Conservation (phyloP, 352 stramenopile species). For the Globisporangium solare region DNA sequence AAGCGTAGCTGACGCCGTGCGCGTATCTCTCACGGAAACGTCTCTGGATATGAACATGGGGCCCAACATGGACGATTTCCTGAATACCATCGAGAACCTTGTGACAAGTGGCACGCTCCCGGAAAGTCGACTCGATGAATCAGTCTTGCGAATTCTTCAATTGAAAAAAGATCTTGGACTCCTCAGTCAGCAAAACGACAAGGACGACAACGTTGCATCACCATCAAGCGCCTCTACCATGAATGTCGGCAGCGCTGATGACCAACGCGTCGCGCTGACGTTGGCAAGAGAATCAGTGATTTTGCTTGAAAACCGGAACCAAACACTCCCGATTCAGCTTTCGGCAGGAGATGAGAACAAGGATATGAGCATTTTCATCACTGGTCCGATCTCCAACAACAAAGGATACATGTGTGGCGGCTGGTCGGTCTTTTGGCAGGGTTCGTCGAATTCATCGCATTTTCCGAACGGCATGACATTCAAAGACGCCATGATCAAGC, state of each 20-base stretch:
- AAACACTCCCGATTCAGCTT: conserved; percentile 30
- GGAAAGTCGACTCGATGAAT: conserved; percentile 54
- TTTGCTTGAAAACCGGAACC: conserved; percentile 66
- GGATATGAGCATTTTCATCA: conserved; percentile 47
- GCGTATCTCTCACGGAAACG: conserved; percentile 69
- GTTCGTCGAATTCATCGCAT: conserved; percentile 43
- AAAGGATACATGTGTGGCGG: conserved; percentile 66
- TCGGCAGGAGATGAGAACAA: neutral
- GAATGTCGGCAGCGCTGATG: conserved; percentile 39
- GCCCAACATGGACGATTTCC: conserved; percentile 43
- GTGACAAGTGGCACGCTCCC: conserved; percentile 35
- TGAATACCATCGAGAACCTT: conserved; percentile 46
- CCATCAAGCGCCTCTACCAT: neutral
- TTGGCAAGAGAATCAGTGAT: conserved; percentile 77
- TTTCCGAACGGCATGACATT: conserved; percentile 66
- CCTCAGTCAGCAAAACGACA: conserved; percentile 19
- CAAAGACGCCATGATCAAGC: conserved; percentile 34
- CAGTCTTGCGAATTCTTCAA: conserved; percentile 55
- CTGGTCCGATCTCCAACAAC: conserved; percentile 56
- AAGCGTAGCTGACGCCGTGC: conserved; percentile 57
- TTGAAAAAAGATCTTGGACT: conserved; percentile 52
- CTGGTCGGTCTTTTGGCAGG: conserved; percentile 73
- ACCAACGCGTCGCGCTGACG: conserved; percentile 50
- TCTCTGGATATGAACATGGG: conserved; percentile 93
- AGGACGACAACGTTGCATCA: conserved; percentile 1